These are phyloP conservation scores for Paramecium sonneborni DNA, from an alignment of 73 alveolate genomes.

Conservation along the genomic window DNA sequence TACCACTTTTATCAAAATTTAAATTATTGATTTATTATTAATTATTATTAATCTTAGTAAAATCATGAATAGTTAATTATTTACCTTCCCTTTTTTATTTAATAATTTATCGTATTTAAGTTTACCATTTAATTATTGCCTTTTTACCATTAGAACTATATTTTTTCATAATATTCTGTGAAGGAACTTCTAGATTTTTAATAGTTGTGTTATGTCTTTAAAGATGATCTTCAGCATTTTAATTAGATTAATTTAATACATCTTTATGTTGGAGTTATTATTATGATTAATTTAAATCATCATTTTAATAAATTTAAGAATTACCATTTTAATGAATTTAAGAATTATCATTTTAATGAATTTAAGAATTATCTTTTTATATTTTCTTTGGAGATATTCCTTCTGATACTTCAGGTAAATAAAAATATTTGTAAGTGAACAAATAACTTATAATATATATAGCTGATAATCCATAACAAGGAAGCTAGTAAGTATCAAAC, in stretches of 20 bases:
- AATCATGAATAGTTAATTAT: background rate
- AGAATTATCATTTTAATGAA: background rate
- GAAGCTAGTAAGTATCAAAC: background rate
- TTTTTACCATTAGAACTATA: background rate
- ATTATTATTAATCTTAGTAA: background rate
- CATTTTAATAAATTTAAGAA: no score
- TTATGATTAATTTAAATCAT: background rate
- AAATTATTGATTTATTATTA: background rate
- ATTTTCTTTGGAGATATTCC: constrained; percentile 10
- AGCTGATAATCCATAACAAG: background rate
- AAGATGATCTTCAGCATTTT: background rate
- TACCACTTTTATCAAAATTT: background rate
- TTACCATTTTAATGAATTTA: background rate
- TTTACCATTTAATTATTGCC: background rate
- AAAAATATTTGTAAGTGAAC: background rate
- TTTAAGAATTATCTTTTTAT: background rate
- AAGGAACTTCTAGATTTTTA: background rate
- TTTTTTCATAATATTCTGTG: background rate
- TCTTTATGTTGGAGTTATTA: background rate
- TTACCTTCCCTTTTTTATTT: background rate
- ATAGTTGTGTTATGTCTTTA: background rate
- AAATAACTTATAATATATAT: background rate
- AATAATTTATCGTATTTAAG: background rate
- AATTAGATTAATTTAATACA: background rate
- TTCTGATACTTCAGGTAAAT: background rate